Evolutionary conservation across 139 green algal species (phyloP), one percentile per base, ranked within the genome.

Genomic region (Tetradesmus lagerheimii): DNA sequence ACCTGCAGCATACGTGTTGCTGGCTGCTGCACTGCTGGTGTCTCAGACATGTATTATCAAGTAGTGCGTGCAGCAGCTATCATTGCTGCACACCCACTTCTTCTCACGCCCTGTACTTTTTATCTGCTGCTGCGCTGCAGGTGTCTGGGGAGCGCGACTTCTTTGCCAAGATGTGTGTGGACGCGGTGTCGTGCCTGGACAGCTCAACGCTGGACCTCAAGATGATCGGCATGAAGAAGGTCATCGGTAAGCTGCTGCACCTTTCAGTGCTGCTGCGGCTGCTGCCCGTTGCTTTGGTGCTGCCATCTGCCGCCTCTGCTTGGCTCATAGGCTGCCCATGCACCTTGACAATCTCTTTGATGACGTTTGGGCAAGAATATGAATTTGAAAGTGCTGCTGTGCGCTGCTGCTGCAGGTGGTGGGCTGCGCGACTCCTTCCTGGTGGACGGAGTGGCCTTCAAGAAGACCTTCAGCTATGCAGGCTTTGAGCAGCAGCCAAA

Each of bases 401-500:
- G 1, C 41, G 34, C 12, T 79, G 64, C 64, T 31, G n/a, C 4
- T 79, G 71, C n/a, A 79, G 98, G 98, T 47, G 98, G 98, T 20
- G 97, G 96, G 29, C 96, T 99, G 91, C 91, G 96, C 6, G 98
- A 99, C 93, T 98, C 94, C 12, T 99, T 99, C 94, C 93, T 99
- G 66, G 98, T 99, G 79, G 94, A 99, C 83, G 98, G 98, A 6
- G 98, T 99, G 39, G 98, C 98, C 8, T 99, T 99, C 95, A 99
- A 99, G 93, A 99, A 99, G 92, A 99, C 98, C 23, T 99, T 99
- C 92, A 97, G 93, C 15, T 99, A 99, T 90, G 98, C 98, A 37
- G 98, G 98, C 43, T 99, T 99, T 90, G 98, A 99, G 96, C 99
- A 99, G 97, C 98, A 99, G 96, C 98, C 98, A 71, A 99, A 99